These are phyloP conservation scores for Dryadomyces quercus-mongolicae DNA, from an alignment of 2,329 filamentous ascomycete species.

Conservation along the genomic window DNA sequence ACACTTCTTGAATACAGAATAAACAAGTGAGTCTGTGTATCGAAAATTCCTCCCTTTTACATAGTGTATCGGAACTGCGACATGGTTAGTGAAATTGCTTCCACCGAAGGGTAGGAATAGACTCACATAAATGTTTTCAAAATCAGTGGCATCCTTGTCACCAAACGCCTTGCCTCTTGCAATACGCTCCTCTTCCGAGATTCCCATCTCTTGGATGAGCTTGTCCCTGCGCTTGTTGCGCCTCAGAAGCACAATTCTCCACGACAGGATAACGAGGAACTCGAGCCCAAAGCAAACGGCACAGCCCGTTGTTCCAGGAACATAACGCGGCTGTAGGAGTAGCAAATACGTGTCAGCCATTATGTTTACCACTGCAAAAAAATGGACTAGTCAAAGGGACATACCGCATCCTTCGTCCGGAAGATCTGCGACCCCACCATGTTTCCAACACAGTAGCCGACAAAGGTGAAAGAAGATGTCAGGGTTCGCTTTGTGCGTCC, in stretches of 20 bases:
- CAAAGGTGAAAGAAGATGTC: constrained; percentile 30
- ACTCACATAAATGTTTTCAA: constrained; percentile 23
- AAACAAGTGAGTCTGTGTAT: too few species aligned
- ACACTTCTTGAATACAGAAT: too few species aligned
- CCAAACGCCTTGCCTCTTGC: constrained; percentile 20
- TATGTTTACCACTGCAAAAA: too few species aligned
- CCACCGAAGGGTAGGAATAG: not conserved
- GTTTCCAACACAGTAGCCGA: constrained; percentile 34
- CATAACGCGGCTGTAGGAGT: not conserved
- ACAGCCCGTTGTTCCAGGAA: not conserved
- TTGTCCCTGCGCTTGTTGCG: constrained; percentile 24
- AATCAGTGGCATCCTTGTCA: constrained; percentile 24
- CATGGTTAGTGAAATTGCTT: not conserved
- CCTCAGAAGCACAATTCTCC: constrained; percentile 27
- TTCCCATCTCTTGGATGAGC: constrained; percentile 16
- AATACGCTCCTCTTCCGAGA: constrained; percentile 22
- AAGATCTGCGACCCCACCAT: constrained; percentile 35
- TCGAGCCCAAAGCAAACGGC: constrained; percentile 23
- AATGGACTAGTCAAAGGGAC: not conserved
- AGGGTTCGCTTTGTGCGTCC: constrained; percentile 34
- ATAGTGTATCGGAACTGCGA: not conserved
- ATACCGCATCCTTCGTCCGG: constrained; percentile 25
- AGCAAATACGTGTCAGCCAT: too few species aligned
- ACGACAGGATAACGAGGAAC: constrained; percentile 23
- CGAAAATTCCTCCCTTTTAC: not conserved